Evolutionary conservation across 192 early-diverging fungal genomes (phyloP).

Genomic region (Anaeromyces robustus): DNA sequence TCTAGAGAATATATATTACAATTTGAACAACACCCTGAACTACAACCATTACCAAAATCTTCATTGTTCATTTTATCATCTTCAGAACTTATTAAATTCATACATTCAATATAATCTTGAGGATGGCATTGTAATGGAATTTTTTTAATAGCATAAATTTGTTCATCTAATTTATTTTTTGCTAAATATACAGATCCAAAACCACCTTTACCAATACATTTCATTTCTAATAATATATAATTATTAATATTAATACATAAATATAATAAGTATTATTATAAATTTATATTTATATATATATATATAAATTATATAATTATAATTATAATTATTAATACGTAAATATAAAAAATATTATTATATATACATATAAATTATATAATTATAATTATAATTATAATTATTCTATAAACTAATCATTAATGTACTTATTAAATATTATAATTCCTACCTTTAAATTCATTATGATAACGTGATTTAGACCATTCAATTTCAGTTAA

Average conservation of each 20-base stretch:
- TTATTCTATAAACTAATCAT: too few species aligned
- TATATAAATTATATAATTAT: too few species aligned
- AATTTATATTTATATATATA: too few species aligned
- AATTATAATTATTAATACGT: too few species aligned
- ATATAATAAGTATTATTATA: too few species aligned
- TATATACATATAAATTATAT: too few species aligned
- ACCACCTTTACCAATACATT: conserved; percentile 72
- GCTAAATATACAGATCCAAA: conserved; percentile 76
- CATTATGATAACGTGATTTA: background rate
- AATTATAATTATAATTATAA: too few species aligned
- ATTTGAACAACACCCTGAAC: background rate
- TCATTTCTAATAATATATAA: conserved; percentile 28
- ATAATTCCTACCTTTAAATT: background rate
- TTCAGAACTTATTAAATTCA: background rate
- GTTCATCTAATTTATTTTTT: conserved; percentile 75
- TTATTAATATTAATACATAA: too few species aligned
- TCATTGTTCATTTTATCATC: background rate
- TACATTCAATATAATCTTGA: background rate
- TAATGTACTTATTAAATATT: too few species aligned
- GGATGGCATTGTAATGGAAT: conserved; percentile 37
- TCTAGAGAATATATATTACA: background rate
- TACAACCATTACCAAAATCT: background rate
- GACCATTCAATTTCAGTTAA: background rate
- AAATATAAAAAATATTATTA: too few species aligned
- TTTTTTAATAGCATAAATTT: conserved; percentile 84